phyloP scores from a whole-genome alignment of 2,329 filamentous ascomycete species.

The Tetracladium maxilliforme region DNA sequence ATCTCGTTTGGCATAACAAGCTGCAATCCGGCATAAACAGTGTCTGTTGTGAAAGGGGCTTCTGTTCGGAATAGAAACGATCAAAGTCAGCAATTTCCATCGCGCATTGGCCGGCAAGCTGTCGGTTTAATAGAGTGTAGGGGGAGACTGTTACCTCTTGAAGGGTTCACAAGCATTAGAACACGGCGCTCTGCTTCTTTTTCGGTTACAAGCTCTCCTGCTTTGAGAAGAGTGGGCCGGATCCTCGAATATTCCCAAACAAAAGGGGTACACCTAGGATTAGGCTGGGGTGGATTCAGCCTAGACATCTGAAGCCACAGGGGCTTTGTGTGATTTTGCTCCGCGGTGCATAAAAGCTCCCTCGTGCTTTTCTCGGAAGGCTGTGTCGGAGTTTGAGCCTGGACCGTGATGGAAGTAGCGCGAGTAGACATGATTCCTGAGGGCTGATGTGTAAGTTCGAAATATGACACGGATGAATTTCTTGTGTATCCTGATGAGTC shows the following conservation, averaged over 20 bases:
- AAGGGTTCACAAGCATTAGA: slow-evolving; percentile 24
- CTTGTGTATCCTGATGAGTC: too few species aligned
- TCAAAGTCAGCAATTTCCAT: slow-evolving; percentile 12
- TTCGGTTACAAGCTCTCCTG: slow-evolving; percentile 19
- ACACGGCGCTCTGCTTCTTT: slow-evolving; percentile 25
- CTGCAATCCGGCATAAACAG: slow-evolving; percentile 40
- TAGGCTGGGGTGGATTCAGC: slow-evolving; percentile 29
- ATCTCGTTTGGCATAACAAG: slow-evolving; percentile 40
- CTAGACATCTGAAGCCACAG: slow-evolving; percentile 32
- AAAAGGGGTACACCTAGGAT: slow-evolving; percentile 23
- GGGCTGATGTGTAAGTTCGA: too few species aligned
- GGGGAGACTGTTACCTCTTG: slow-evolving; percentile 16
- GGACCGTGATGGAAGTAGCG: too few species aligned
- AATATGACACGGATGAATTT: too few species aligned
- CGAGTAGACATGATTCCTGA: too few species aligned
- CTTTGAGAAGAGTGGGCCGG: slow-evolving; percentile 16
- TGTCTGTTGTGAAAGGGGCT: slow-evolving; percentile 40
- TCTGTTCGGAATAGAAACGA: slow-evolving; percentile 14
- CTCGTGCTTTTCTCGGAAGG: slow-evolving; percentile 1
- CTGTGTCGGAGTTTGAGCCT: too few species aligned
- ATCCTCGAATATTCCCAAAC: slow-evolving; percentile 21
- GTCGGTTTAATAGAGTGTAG: slow-evolving; percentile 18
- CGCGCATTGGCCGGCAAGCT: slow-evolving; percentile 18
- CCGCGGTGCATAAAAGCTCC: slow-evolving; percentile 2
- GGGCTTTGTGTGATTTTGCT: slow-evolving; percentile 13